phyloP scores from a whole-genome alignment of 179 eudicot genomes.

The Gypsophila paniculata region DNA sequence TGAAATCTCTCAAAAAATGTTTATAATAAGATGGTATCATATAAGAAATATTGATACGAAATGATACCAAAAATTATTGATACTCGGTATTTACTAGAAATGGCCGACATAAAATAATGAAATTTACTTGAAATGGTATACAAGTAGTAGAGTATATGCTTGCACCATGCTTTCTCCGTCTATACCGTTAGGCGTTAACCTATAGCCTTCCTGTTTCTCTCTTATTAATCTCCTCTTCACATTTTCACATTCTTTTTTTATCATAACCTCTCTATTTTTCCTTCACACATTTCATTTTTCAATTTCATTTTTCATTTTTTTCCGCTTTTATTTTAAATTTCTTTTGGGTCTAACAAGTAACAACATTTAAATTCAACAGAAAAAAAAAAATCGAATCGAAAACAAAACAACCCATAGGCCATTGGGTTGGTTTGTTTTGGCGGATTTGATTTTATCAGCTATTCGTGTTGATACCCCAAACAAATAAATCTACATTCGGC shows the following conservation, averaged over 20 bases:
- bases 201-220: neutral
- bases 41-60: too few relatives aligned
- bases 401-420: neutral
- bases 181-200: neutral
- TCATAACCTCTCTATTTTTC: neutral
- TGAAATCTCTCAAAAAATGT: too few relatives aligned
- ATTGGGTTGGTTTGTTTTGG: constrained; percentile 28
- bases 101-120: too few relatives aligned
- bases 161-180: neutral
- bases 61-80: neutral
- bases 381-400: neutral
- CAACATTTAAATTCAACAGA: constrained; percentile 11
- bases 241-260: neutral
- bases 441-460: constrained; percentile 22
- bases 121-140: neutral
- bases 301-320: neutral
- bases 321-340: too few relatives aligned
- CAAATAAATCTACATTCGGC: neutral
- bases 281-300: neutral
- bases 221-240: neutral
- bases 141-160: constrained; percentile 12
- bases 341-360: neutral
- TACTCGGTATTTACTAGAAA: neutral
- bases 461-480: too few relatives aligned
- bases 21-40: too few relatives aligned